phyloP scores from a whole-genome alignment of 1,139 yeast species.

The Scheffersomyces stambukii region DNA sequence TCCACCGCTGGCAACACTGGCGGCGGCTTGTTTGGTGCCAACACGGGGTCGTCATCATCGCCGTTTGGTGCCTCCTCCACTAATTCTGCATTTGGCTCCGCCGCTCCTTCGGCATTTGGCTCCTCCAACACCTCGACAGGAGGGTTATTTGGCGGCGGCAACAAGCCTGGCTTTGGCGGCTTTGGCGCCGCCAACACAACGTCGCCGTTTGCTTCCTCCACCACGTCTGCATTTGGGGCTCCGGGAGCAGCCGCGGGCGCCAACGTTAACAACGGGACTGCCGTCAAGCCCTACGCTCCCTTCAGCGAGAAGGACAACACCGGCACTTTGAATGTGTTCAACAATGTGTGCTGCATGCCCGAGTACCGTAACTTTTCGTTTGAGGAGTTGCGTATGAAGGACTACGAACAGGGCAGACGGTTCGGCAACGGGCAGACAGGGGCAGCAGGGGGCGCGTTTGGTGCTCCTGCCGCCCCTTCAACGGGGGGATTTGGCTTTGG shows the following conservation, averaged over 20 bases:
- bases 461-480: constrained; percentile 16
- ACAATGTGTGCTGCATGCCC: constrained; percentile 84
- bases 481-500: constrained; percentile 33
- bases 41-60: constrained; percentile 9
- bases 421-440: constrained; percentile 41
- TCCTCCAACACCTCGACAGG: constrained; percentile 5
- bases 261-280: constrained; percentile 62
- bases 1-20: constrained; percentile 11
- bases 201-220: constrained; percentile 18
- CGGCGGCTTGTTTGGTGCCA: constrained; percentile 10
- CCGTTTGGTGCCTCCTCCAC: constrained; percentile 13
- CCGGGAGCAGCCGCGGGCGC: constrained; percentile 34
- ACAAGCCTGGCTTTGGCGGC: constrained; percentile 19
- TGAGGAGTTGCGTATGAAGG: constrained; percentile 87
- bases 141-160: constrained; percentile 15
- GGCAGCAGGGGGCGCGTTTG: constrained; percentile 16
- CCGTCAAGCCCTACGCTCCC: constrained; percentile 61
- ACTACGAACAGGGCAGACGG: constrained; percentile 73
- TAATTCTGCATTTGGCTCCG: constrained; percentile 15
- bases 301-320: constrained; percentile 70
- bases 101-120: constrained; percentile 15
- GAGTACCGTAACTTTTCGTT: constrained; percentile 77
- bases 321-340: constrained; percentile 60
- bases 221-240: constrained; percentile 18
- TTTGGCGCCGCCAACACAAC: constrained; percentile 21